phyloP scores from a whole-genome alignment of 768 basidiomycete species.

The Collybia sp. region DNA sequence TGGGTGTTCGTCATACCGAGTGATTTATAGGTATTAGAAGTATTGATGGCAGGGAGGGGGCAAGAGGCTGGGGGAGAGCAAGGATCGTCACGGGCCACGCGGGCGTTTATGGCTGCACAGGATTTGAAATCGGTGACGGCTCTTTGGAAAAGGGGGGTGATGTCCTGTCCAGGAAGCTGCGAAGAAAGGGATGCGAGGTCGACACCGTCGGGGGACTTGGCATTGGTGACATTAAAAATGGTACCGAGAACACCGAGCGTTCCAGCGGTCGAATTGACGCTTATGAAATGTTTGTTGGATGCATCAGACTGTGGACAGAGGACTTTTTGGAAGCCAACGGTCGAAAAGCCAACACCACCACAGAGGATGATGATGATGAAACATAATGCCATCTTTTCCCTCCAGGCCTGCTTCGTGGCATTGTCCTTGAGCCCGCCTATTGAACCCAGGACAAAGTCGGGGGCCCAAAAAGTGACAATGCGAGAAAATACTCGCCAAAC shows the following conservation, averaged over 20 bases:
- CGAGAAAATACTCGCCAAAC: constrained; percentile 82
- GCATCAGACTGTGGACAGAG: constrained; percentile 68
- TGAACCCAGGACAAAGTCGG: constrained; percentile 65
- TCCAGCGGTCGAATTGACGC: constrained; percentile 51
- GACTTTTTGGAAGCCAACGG: constrained; percentile 90
- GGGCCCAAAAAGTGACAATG: constrained; percentile 89
- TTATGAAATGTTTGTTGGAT: constrained; percentile 40
- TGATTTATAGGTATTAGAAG: constrained; percentile 48
- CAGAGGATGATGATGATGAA: constrained; percentile 81
- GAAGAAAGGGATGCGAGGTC: constrained; percentile 51
- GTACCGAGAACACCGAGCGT: constrained; percentile 75
- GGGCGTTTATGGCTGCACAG: constrained; percentile 61
- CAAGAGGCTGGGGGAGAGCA: constrained; percentile 63
- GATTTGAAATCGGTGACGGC: constrained; percentile 55
- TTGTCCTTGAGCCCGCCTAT: constrained; percentile 80
- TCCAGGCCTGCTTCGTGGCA: constrained; percentile 84
- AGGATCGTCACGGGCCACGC: constrained; percentile 69
- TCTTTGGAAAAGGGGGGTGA: constrained; percentile 82
- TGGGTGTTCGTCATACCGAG: constrained; percentile 65
- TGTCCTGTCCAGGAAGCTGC: constrained; percentile 74
- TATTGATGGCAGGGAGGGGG: constrained; percentile 56
- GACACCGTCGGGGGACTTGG: constrained; percentile 45
- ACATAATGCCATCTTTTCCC: constrained; percentile 94
- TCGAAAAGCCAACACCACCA: constrained; percentile 80
- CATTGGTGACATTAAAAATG: constrained; percentile 67